Conservation (phyloP, 345 rosid species). For the Alliaria petiolata region DNA sequence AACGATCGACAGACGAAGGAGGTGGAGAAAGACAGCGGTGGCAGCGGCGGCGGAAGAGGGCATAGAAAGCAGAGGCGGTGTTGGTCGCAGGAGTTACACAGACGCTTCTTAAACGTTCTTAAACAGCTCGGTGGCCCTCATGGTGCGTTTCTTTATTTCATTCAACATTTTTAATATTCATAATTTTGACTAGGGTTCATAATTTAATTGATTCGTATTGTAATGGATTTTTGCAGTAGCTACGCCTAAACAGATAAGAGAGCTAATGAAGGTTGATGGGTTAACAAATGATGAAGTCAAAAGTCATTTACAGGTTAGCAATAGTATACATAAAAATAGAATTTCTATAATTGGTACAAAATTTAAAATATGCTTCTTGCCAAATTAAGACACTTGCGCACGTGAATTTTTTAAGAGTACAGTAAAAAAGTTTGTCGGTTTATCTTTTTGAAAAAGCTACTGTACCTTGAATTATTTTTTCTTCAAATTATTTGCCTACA, state of each 20-base stretch:
- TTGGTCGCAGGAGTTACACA: slow-evolving; percentile 93
- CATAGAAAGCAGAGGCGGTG: slow-evolving; percentile 76
- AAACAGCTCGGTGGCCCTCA: slow-evolving; percentile 94
- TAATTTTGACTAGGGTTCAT: slow-evolving; percentile 1
- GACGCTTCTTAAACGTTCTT: slow-evolving; percentile 74
- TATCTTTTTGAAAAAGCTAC: background rate
- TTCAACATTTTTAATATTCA: background rate
- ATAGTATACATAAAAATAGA: background rate
- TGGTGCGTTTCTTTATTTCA: slow-evolving; percentile 37
- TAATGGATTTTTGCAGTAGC: slow-evolving; percentile 49
- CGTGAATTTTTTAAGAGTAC: slow-evolving; percentile 9
- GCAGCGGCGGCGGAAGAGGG: background rate
- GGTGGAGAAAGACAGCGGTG: slow-evolving; percentile 33
- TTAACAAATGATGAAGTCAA: slow-evolving; percentile 94
- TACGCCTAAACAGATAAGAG: slow-evolving; percentile 91
- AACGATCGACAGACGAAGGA: slow-evolving; percentile 27
- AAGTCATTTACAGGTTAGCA: slow-evolving; percentile 89
- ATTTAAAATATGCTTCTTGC: background rate
- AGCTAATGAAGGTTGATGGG: slow-evolving; percentile 90
- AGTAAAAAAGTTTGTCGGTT: slow-evolving; percentile 1
- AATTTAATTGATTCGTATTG: background rate
- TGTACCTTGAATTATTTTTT: background rate
- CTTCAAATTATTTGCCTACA: background rate
- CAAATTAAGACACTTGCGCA: slow-evolving; percentile 20
- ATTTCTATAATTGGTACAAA: background rate